Conservation (phyloP, 148 eudicot species). For the Agrostemma githago region DNA sequence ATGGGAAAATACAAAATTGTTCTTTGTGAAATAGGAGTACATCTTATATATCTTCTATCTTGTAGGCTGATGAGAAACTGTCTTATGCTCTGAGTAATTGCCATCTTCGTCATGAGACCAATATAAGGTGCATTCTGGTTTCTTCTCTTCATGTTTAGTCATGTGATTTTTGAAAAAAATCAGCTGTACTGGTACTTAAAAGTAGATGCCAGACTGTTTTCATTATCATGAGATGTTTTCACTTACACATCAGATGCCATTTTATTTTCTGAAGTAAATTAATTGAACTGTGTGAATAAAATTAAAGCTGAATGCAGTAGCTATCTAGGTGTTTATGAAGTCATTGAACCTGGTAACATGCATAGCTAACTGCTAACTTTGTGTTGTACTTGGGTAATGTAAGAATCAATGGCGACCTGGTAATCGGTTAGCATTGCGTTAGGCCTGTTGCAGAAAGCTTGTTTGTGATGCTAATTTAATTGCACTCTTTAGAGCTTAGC, state of each 20-base stretch:
- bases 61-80: conserved; percentile 88
- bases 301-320: neutral
- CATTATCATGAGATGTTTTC: neutral
- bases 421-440: neutral
- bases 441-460: neutral
- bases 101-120: conserved; percentile 61
- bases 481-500: neutral
- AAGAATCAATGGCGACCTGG: neutral
- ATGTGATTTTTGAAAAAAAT: neutral
- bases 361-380: neutral
- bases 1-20: neutral
- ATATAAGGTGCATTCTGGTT: conserved; percentile 52
- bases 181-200: neutral
- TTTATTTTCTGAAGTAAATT: neutral
- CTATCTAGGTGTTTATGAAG: neutral
- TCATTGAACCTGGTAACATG: neutral
- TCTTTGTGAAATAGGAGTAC: neutral
- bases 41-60: conserved; percentile 9
- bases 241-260: neutral
- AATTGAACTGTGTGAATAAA: neutral
- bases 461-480: neutral
- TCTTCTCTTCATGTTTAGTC: conserved; percentile 2
- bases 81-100: conserved; percentile 88
- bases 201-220: too few relatives aligned
- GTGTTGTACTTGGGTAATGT: too few relatives aligned